Evolutionary conservation across 768 basidiomycete genomes (phyloP).

Genomic region (Russula lepida): DNA sequence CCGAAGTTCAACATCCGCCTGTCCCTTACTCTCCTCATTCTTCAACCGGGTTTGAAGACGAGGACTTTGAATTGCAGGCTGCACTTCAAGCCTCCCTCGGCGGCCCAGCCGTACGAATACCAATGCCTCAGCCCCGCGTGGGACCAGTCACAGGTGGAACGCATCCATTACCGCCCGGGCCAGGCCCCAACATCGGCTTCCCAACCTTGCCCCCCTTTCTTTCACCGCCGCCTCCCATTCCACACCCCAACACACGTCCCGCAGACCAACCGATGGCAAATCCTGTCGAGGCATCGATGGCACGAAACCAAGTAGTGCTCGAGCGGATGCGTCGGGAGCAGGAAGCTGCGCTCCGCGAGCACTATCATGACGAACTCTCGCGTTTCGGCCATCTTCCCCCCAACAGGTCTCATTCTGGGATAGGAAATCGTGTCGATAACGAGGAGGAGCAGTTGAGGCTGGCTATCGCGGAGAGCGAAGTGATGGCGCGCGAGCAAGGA

Average conservation of each 20-base stretch:
- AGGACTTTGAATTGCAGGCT: constrained; percentile 82
- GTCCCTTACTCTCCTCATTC: constrained; percentile 2
- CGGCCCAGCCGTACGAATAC: constrained; percentile 16
- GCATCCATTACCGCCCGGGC: neutral
- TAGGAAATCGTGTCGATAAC: constrained; percentile 33
- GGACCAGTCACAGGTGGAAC: neutral
- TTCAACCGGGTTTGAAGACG: constrained; percentile 52
- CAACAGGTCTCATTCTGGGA: constrained; percentile 5
- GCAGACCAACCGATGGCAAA: constrained; percentile 21
- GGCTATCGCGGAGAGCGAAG: constrained; percentile 55
- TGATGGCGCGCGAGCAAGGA: constrained; percentile 32
- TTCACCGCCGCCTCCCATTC: constrained; percentile 26
- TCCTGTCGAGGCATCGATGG: constrained; percentile 11
- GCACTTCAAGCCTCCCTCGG: constrained; percentile 77
- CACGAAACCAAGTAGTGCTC: constrained; percentile 24
- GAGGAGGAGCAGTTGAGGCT: constrained; percentile 48
- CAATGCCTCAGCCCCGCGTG: neutral
- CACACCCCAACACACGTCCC: constrained; percentile 24
- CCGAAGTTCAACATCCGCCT: constrained; percentile 20
- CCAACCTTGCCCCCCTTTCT: constrained; percentile 20
- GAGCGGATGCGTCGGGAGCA: constrained; percentile 40
- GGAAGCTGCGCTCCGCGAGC: constrained; percentile 52
- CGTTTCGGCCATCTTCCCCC: constrained; percentile 18
- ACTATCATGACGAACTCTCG: constrained; percentile 29
- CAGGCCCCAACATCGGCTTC: neutral